These are phyloP conservation scores for Colletotrichum eremochloae DNA, from an alignment of 2,329 filamentous ascomycete species.

Conservation along the genomic window DNA sequence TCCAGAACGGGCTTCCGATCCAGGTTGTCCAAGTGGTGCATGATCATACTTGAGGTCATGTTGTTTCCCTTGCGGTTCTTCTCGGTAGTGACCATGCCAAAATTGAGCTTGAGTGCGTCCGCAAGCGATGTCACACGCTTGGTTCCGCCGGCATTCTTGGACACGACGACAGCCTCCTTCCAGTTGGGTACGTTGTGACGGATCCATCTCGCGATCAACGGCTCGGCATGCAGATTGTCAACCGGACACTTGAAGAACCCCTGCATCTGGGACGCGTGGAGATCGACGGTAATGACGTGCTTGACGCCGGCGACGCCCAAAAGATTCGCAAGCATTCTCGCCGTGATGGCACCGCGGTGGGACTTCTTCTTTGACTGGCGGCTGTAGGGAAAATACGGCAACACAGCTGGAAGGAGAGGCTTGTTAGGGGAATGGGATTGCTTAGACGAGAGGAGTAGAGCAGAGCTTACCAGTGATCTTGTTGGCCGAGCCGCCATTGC, in stretches of 20 bases:
- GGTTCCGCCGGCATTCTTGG: constrained; percentile 97
- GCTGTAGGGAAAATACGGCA: constrained; percentile 98
- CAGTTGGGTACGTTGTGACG: constrained; percentile 88
- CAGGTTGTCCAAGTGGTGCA: constrained; percentile 74
- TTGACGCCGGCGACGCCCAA: constrained; percentile 94
- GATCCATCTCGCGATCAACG: constrained; percentile 96
- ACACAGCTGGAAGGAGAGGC: constrained; percentile 71
- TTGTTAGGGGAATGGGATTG: constrained; percentile 37
- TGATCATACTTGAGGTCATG: constrained; percentile 85
- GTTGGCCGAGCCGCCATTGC: constrained; percentile 96
- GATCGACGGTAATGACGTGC: constrained; percentile 96
- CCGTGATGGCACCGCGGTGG: constrained; percentile 94
- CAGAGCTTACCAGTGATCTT: constrained; percentile 85
- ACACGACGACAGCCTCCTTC: constrained; percentile 94
- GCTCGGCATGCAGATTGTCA: constrained; percentile 96
- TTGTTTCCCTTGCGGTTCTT: constrained; percentile 70
- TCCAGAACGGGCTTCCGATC: constrained; percentile 62
- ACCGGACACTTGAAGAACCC: constrained; percentile 98
- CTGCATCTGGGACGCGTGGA: constrained; percentile 99
- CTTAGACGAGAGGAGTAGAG: not conserved
- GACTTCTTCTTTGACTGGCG: constrained; percentile 99
- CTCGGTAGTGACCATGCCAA: constrained; percentile 94
- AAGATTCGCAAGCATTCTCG: constrained; percentile 96
- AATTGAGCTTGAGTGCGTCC: constrained; percentile 96
- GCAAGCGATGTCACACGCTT: constrained; percentile 97